A percentile compares a stretch with the other conserved stretches of the same genome.
Conservation (phyloP, 352 stramenopile species). For the Blastocystis sp. region DNA sequence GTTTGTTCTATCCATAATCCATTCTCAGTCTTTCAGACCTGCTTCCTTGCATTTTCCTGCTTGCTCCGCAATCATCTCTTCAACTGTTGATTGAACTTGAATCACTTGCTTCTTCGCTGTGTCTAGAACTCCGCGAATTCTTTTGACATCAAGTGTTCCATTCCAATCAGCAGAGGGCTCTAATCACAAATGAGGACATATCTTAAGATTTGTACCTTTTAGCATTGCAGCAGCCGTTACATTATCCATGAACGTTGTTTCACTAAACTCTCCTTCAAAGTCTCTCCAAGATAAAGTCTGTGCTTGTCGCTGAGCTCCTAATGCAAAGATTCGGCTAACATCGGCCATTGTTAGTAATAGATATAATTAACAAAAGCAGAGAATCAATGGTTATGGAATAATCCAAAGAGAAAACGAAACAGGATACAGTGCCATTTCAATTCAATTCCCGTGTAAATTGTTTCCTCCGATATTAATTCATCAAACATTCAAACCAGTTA, state of each 20-base stretch:
- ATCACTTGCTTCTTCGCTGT: conserved; percentile 23
- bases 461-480: background rate
- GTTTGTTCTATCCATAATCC: background rate
- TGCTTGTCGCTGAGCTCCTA: conserved; percentile 45
- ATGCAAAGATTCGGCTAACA: conserved; percentile 57
- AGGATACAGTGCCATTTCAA: background rate
- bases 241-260: conserved; percentile 60
- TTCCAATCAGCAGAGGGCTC: conserved; percentile 51
- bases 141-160: conserved; percentile 18
- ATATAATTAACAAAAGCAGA: background rate
- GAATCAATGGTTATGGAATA: conserved; percentile 8
- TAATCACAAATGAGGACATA: background rate
- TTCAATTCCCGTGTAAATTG: background rate
- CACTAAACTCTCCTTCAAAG: conserved; percentile 62
- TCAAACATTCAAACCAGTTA: conserved; percentile 9
- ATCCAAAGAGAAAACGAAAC: background rate
- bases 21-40: background rate
- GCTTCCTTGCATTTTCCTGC: conserved; percentile 39
- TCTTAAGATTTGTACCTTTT: conserved; percentile 13
- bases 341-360: background rate
- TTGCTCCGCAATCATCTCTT: conserved; percentile 45
- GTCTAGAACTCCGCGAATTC: conserved; percentile 40
- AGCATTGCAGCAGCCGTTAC: conserved; percentile 31
- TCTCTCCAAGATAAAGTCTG: conserved; percentile 24
- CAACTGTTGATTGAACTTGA: background rate